These are phyloP conservation scores for Coleophoma crateriformis DNA, from an alignment of 2,329 filamentous ascomycete species.

Conservation along the genomic window DNA sequence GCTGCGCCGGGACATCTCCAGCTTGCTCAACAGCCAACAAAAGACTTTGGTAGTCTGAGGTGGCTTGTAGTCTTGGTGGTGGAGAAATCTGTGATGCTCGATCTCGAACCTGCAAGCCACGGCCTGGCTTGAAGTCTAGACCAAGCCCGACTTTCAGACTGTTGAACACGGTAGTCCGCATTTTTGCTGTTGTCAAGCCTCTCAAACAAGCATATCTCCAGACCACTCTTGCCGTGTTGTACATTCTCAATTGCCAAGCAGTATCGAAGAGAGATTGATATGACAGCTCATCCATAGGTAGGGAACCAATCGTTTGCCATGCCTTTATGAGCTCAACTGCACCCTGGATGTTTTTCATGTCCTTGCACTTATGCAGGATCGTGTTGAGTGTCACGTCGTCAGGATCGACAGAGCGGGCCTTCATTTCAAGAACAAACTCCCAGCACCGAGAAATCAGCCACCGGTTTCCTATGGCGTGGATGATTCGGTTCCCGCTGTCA, in stretches of 20 bases:
- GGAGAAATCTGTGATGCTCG: background rate
- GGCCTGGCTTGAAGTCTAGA: background rate
- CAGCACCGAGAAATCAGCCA: slow-evolving; percentile 15
- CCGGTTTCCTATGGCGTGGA: slow-evolving; percentile 24
- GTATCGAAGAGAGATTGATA: slow-evolving; percentile 33
- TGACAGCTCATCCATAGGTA: slow-evolving; percentile 11
- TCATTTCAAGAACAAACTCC: slow-evolving; percentile 18
- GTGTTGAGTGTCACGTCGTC: slow-evolving; percentile 13
- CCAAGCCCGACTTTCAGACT: slow-evolving; percentile 7
- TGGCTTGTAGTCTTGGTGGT: background rate
- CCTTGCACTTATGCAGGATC: slow-evolving; percentile 16
- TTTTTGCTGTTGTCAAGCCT: slow-evolving; percentile 19
- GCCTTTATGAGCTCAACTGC: slow-evolving; percentile 12
- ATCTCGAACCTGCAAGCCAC: background rate
- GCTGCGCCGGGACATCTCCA: background rate
- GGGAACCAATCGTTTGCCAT: slow-evolving; percentile 2
- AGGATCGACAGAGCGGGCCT: slow-evolving; percentile 8
- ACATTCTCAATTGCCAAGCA: slow-evolving; percentile 30
- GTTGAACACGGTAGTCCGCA: slow-evolving; percentile 8
- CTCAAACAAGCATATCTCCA: slow-evolving; percentile 41
- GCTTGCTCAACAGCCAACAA: background rate
- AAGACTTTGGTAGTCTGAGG: background rate
- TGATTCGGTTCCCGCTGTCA: slow-evolving; percentile 30
- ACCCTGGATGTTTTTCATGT: slow-evolving; percentile 8
- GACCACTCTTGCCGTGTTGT: slow-evolving; percentile 37